Percentiles rank a stretch among this genome's conserved stretches.
phyloP scores from a whole-genome alignment of 768 basidiomycete genomes.

The Thelephora ganbajun region DNA sequence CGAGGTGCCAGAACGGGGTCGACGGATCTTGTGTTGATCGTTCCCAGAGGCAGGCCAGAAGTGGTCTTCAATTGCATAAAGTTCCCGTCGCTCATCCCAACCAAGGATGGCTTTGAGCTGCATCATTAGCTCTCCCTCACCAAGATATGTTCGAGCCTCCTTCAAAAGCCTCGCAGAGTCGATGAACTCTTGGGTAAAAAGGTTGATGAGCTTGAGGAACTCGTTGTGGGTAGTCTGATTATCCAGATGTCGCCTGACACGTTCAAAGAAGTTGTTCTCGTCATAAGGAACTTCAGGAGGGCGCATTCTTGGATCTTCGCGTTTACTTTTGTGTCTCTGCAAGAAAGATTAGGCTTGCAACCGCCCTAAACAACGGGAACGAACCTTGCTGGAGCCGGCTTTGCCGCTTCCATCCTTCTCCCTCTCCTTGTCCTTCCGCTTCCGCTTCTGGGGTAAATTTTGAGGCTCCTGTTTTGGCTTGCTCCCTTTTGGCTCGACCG shows the following conservation, averaged over 20 bases:
- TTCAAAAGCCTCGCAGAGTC: constrained; percentile 74
- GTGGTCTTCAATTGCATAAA: constrained; percentile 8
- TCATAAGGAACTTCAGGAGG: constrained; percentile 20
- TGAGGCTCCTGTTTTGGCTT: constrained; percentile 20
- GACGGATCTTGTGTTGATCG: background rate
- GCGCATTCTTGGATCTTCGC: constrained; percentile 6
- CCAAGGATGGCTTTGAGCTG: constrained; percentile 80
- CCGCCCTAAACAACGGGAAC: background rate
- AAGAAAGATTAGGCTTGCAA: background rate
- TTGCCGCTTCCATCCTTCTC: constrained; percentile 17
- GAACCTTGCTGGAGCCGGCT: constrained; percentile 15
- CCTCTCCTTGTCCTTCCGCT: constrained; percentile 41
- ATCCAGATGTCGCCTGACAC: constrained; percentile 62
- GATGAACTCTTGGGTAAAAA: constrained; percentile 90
- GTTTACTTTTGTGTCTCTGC: background rate
- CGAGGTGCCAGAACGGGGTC: background rate
- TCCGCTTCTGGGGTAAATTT: constrained; percentile 47
- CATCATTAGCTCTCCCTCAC: constrained; percentile 63
- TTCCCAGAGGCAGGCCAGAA: background rate
- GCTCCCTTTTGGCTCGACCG: constrained; percentile 29
- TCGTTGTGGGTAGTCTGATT: constrained; percentile 78
- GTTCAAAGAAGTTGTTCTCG: constrained; percentile 83
- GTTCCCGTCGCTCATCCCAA: constrained; percentile 62
- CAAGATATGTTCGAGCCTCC: constrained; percentile 61
- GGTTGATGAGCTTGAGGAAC: constrained; percentile 88